Evolutionary conservation across 1,284 basidiomycete genomes (phyloP).

Genomic region (Retiboletus flavoniger): DNA sequence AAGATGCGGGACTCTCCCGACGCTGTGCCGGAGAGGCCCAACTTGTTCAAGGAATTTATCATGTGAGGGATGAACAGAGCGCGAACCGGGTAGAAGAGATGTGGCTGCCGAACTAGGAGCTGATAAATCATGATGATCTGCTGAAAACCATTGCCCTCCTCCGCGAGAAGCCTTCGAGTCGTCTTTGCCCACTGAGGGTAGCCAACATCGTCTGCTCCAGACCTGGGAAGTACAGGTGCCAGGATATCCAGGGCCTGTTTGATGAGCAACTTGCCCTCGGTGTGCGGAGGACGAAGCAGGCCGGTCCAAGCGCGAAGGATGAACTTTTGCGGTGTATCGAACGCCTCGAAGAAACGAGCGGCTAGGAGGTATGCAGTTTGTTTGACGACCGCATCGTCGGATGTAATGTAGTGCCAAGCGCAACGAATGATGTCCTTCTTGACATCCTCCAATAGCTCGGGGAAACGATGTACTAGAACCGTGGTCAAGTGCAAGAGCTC

Average conservation of each 20-base stretch:
- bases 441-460: slow-evolving; percentile 72
- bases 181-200: slow-evolving; percentile 88
- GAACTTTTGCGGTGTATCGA: slow-evolving; percentile 92
- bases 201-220: slow-evolving; percentile 55
- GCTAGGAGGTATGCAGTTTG: slow-evolving; percentile 92
- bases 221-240: slow-evolving; percentile 79
- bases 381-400: slow-evolving; percentile 90
- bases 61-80: slow-evolving; percentile 96
- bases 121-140: slow-evolving; percentile 91
- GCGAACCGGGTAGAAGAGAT: slow-evolving; percentile 92
- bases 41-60: slow-evolving; percentile 84
- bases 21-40: slow-evolving; percentile 77
- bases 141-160: slow-evolving; percentile 82
- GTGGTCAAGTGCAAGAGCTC: slow-evolving; percentile 92
- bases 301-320: slow-evolving; percentile 93
- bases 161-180: slow-evolving; percentile 83
- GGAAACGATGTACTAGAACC: slow-evolving; percentile 84
- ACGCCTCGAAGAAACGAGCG: slow-evolving; percentile 92
- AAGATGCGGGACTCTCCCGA: slow-evolving; percentile 81
- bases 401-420: slow-evolving; percentile 87
- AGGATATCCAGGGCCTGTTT: slow-evolving; percentile 90
- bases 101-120: slow-evolving; percentile 87
- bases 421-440: slow-evolving; percentile 96
- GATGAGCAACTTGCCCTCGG: slow-evolving; percentile 80
- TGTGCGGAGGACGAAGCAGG: slow-evolving; percentile 80